Percentiles rank a stretch among this genome's conserved stretches.
phyloP scores from a whole-genome alignment of 257 asterid species.

The Gardenia jasminoides region DNA sequence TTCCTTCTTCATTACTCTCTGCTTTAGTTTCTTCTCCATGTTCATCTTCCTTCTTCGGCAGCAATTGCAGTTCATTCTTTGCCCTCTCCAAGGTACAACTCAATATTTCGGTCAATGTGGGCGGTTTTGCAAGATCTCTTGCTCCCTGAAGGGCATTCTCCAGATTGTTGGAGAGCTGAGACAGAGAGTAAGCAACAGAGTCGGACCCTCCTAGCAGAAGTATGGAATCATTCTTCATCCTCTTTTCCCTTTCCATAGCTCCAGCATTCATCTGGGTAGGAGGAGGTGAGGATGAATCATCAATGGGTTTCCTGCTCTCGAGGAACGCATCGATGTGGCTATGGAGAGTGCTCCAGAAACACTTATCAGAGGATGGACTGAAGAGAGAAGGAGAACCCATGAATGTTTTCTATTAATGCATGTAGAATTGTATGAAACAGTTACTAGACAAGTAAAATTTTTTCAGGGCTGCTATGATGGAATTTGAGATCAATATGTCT shows the following conservation, averaged over 20 bases:
- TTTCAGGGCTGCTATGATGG: no score
- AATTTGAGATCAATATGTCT: no score
- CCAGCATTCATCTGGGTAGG: slow-evolving; percentile 30
- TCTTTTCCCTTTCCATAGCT: slow-evolving; percentile 34
- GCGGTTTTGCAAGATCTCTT: slow-evolving; percentile 62
- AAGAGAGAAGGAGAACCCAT: slow-evolving; percentile 43
- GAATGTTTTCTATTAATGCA: slow-evolving; percentile 21
- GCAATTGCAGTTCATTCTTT: slow-evolving; percentile 30
- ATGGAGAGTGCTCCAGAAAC: slow-evolving; percentile 77
- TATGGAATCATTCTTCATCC: slow-evolving; percentile 43
- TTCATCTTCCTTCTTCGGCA: slow-evolving; percentile 15
- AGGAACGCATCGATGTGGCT: slow-evolving; percentile 63
- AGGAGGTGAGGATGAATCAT: slow-evolving; percentile 26
- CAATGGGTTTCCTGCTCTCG: slow-evolving; percentile 45
- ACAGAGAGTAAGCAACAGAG: slow-evolving; percentile 75
- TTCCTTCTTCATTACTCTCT: slow-evolving; percentile 33
- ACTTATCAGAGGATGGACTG: slow-evolving; percentile 80
- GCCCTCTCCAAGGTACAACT: slow-evolving; percentile 53
- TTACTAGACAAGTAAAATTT: slow-evolving; percentile 16
- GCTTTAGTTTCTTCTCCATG: slow-evolving; percentile 22
- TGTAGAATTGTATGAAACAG: slow-evolving; percentile 15
- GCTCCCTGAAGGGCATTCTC: slow-evolving; percentile 89
- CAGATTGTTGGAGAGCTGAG: no score
- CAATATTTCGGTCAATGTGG: slow-evolving; percentile 63
- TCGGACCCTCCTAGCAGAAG: slow-evolving; percentile 50